phyloP scores from a whole-genome alignment of 208 protist genomes.

The Leishmania amazonensis region DNA sequence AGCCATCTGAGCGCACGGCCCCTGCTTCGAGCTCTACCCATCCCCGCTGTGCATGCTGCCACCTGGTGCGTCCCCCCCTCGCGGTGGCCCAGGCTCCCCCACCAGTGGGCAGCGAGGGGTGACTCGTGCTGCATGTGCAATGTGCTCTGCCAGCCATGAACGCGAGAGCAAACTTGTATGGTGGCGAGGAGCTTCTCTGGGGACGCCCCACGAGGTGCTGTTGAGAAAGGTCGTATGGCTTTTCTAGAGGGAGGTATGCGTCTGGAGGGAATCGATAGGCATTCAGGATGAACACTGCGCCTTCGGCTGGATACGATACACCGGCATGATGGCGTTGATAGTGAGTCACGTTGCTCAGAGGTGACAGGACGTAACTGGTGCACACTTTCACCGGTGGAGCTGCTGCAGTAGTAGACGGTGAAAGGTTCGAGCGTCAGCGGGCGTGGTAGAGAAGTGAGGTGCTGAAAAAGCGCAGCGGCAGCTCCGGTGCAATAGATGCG shows the following conservation, averaged over 20 bases:
- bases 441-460: background rate
- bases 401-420: background rate
- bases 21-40: too few relatives aligned
- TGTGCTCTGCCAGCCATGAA: background rate
- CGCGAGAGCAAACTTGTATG: background rate
- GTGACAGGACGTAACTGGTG: background rate
- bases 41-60: too few relatives aligned
- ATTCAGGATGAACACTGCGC: conserved; percentile 1
- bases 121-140: background rate
- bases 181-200: background rate
- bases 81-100: too few relatives aligned
- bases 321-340: background rate
- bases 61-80: too few relatives aligned
- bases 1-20: too few relatives aligned
- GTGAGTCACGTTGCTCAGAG: background rate
- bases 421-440: background rate
- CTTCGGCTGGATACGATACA: background rate
- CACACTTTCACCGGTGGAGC: background rate
- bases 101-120: too few relatives aligned
- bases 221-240: conserved; percentile 7
- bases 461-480: background rate
- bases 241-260: background rate
- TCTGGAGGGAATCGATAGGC: conserved; percentile 2
- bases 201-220: background rate
- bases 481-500: background rate